Evolutionary conservation across 805 yeast species (phyloP).

Genomic region (Tetrapisispora iriomotensis): DNA sequence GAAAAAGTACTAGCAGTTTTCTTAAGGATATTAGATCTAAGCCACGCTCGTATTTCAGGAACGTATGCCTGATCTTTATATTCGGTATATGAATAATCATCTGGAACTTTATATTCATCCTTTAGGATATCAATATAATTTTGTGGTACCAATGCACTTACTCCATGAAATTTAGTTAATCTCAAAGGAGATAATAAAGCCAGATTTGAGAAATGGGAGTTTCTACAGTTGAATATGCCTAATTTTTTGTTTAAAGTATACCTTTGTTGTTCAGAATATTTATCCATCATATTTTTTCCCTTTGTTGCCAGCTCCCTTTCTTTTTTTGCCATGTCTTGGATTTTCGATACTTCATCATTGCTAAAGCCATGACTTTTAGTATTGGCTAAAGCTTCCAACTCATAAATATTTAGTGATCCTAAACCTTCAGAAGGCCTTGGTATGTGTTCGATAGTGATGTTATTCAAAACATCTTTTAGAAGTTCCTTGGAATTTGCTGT

Average conservation of each 20-base stretch:
- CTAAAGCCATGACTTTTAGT: constrained; percentile 7
- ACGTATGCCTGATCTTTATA: constrained; percentile 38
- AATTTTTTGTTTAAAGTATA: constrained; percentile 27
- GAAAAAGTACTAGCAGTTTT: constrained; percentile 12
- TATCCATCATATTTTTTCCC: constrained; percentile 9
- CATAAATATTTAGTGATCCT: constrained; percentile 5
- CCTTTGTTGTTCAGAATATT: constrained; percentile 26
- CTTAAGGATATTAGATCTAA: constrained; percentile 21
- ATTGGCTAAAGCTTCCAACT: constrained; percentile 7
- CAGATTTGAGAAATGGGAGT: constrained; percentile 43
- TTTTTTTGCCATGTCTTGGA: constrained; percentile 11
- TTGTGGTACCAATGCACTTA: constrained; percentile 48
- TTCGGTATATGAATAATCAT: constrained; percentile 23
- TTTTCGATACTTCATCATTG: constrained; percentile 5
- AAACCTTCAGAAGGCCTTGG: constrained; percentile 10
- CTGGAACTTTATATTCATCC: constrained; percentile 41
- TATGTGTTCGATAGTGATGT: constrained; percentile 14
- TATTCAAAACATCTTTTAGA: constrained; percentile 15
- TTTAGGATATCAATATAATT: constrained; percentile 34
- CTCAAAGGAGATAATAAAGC: constrained; percentile 45
- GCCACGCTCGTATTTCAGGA: constrained; percentile 51
- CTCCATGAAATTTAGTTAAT: constrained; percentile 48
- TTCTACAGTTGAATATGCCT: constrained; percentile 45
- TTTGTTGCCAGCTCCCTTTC: constrained; percentile 8
- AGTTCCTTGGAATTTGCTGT: not conserved